phyloP scores from a whole-genome alignment of 305 asterid species.

The Solanum chacoense region DNA sequence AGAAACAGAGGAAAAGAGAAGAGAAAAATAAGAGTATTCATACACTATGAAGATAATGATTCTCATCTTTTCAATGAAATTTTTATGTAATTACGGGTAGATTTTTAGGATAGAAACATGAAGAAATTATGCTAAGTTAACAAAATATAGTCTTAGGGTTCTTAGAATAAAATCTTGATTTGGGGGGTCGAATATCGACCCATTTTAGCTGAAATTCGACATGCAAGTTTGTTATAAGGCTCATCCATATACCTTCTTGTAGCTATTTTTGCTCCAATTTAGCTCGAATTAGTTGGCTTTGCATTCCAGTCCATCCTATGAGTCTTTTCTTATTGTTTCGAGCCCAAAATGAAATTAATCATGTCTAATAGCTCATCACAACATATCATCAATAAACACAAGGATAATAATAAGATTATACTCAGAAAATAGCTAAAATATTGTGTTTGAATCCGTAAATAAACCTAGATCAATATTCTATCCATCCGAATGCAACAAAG shows the following conservation, averaged over 20 bases:
- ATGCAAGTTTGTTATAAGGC: not conserved
- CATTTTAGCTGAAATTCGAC: not conserved
- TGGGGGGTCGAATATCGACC: not conserved
- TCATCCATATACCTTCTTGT: not conserved
- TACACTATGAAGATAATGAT: not conserved
- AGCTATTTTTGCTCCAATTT: not conserved
- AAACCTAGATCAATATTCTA: not conserved
- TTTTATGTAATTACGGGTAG: not conserved
- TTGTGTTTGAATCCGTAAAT: not conserved
- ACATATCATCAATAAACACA: not conserved
- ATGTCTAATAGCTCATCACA: not conserved
- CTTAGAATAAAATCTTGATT: not conserved
- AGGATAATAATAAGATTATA: not conserved
- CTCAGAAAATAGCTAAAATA: not conserved
- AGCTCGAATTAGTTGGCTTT: not conserved
- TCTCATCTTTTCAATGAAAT: not conserved
- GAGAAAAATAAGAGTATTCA: not conserved
- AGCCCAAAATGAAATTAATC: not conserved
- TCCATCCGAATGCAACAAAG: not conserved
- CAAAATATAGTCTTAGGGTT: not conserved
- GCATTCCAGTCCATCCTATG: not conserved
- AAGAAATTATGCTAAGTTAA: not conserved
- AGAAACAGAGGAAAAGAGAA: not conserved
- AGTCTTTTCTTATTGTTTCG: not conserved
- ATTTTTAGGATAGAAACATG: not conserved